Evolutionary conservation across 371 early-diverging fungal species (phyloP).

Genomic region (Mucor piriformis): DNA sequence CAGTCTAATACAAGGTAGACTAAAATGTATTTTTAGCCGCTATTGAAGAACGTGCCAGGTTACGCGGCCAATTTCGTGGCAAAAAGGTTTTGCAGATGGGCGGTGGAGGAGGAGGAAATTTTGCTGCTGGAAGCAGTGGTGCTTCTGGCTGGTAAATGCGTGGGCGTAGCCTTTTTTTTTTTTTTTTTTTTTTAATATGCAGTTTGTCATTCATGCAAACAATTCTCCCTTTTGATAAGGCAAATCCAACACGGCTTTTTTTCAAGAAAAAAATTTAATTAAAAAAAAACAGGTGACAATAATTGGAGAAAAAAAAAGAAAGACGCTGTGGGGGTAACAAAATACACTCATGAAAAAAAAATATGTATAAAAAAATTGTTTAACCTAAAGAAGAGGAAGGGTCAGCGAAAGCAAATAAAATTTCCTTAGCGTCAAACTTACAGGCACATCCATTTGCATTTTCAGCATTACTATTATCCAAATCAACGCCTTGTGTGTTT

Average conservation of each 20-base stretch:
- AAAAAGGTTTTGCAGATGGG: slow-evolving; percentile 44
- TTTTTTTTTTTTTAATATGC: too few species aligned
- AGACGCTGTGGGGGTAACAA: background rate
- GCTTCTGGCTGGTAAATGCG: slow-evolving; percentile 16
- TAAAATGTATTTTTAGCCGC: slow-evolving; percentile 28
- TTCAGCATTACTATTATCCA: slow-evolving; percentile 29
- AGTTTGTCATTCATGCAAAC: background rate
- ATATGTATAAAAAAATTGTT: background rate
- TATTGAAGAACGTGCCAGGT: slow-evolving; percentile 38
- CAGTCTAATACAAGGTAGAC: background rate
- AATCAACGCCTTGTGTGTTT: slow-evolving; percentile 44
- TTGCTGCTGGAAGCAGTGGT: slow-evolving; percentile 19
- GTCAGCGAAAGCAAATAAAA: background rate
- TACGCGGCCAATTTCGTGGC: slow-evolving; percentile 32
- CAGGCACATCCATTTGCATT: slow-evolving; percentile 48
- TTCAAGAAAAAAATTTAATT: background rate
- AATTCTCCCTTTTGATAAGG: background rate
- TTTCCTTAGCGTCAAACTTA: too few species aligned
- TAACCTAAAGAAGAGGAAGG: background rate
- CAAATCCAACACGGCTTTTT: too few species aligned
- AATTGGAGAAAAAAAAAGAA: background rate
- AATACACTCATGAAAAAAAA: background rate
- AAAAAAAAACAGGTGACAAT: background rate
- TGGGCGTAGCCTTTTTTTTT: background rate
- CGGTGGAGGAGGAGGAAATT: slow-evolving; percentile 31